Percentiles rank a stretch among this genome's conserved stretches.
These are phyloP conservation scores for Pilobolus umbonatus DNA, from an alignment of 192 early-diverging fungal genomes.

Conservation along the genomic window DNA sequence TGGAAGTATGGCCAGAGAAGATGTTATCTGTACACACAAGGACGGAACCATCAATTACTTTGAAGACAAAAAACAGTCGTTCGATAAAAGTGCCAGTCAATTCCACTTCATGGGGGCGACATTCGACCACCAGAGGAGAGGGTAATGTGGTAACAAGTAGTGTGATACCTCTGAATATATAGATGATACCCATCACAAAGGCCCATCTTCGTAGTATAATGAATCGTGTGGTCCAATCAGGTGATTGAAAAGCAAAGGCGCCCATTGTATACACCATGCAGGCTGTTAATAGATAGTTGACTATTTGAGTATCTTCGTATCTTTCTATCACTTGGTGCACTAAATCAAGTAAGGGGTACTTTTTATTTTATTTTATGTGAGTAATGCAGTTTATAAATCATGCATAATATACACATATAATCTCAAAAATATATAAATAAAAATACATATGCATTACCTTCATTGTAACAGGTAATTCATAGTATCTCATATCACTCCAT, in stretches of 20 bases:
- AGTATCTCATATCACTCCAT: conserved; percentile 26
- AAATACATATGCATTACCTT: background rate
- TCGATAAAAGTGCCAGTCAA: conserved; percentile 34
- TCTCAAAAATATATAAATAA: conserved; percentile 10
- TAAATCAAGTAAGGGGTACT: conserved; percentile 41
- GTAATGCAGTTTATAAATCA: no score
- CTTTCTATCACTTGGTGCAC: conserved; percentile 44
- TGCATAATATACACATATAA: background rate
- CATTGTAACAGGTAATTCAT: background rate
- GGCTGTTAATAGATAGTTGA: conserved; percentile 47
- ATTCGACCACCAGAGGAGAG: conserved; percentile 35
- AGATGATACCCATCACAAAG: conserved; percentile 51
- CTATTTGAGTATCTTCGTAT: conserved; percentile 38
- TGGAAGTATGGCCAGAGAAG: conserved; percentile 59
- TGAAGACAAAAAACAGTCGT: conserved; percentile 38
- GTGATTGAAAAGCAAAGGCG: conserved; percentile 34
- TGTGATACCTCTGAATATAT: conserved; percentile 50
- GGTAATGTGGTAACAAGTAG: conserved; percentile 55
- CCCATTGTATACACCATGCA: conserved; percentile 40
- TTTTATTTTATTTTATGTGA: background rate
- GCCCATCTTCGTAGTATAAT: conserved; percentile 47
- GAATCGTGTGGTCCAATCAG: conserved; percentile 47
- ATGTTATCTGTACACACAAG: conserved; percentile 60
- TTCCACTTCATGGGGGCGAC: conserved; percentile 36
- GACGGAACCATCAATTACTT: conserved; percentile 42